Percentiles rank a stretch among this genome's conserved stretches.
phyloP scores from a whole-genome alignment of 2,329 filamentous ascomycete species.

The Rutstroemia sp. region DNA sequence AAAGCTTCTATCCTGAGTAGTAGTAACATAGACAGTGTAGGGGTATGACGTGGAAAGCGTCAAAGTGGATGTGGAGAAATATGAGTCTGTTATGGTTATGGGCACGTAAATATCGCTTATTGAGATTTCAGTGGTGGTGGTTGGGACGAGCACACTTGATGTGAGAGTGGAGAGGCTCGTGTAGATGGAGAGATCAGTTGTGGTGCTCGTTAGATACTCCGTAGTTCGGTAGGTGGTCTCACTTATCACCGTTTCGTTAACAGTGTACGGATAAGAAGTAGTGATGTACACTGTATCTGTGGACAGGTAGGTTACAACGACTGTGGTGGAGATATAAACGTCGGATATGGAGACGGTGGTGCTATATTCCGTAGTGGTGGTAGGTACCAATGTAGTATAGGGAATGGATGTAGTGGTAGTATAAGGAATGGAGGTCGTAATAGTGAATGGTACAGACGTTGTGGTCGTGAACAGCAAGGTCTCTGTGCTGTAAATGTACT shows the following conservation, averaged over 20 bases:
- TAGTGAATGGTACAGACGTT: neutral
- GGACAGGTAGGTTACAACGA: neutral
- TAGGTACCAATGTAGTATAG: neutral
- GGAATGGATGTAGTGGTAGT: neutral
- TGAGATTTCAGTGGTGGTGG: neutral
- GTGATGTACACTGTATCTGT: constrained; percentile 1
- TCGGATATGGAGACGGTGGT: neutral
- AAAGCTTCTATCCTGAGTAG: neutral
- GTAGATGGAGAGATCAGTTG: neutral
- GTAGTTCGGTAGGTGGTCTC: constrained; percentile 1
- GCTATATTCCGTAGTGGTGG: neutral
- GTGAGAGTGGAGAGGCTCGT: neutral
- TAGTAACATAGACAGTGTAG: neutral
- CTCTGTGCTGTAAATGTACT: constrained; percentile 1
- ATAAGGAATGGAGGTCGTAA: neutral
- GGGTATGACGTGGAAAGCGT: constrained; percentile 9
- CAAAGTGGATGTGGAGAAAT: neutral
- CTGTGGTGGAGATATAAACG: neutral
- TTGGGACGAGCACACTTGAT: neutral
- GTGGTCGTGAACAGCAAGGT: neutral
- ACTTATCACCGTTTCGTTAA: constrained; percentile 1
- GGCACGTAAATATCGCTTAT: neutral
- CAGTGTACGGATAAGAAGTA: constrained; percentile 9
- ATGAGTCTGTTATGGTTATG: neutral
- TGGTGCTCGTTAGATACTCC: neutral